Conservation (phyloP, 192 early-diverging fungal species). For the Rhizophagus sp. region DNA sequence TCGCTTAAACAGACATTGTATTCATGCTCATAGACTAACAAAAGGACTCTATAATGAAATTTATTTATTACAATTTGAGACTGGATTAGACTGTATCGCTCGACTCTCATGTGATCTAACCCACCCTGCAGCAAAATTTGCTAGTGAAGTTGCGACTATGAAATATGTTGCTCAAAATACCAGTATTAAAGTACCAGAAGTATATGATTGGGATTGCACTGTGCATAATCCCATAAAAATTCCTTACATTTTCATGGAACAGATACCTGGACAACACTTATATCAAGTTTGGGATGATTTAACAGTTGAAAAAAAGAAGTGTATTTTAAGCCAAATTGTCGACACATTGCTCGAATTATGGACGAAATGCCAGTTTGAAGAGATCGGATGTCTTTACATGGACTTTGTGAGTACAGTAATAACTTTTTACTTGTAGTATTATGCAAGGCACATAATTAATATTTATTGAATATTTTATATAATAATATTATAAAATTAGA, state of each 20-base stretch:
- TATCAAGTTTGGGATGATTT: conserved; percentile 5
- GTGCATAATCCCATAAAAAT: background rate
- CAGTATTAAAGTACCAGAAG: conserved; percentile 9
- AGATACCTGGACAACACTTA: background rate
- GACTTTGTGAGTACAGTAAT: background rate
- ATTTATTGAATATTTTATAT: too few relatives aligned
- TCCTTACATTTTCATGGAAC: conserved; percentile 17
- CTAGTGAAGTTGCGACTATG: conserved; percentile 11
- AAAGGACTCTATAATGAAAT: conserved; percentile 16
- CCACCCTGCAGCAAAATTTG: background rate
- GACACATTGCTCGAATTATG: conserved; percentile 7
- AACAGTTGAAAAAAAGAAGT: conserved; percentile 14
- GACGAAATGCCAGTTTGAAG: conserved; percentile 3
- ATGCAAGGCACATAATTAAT: too few relatives aligned
- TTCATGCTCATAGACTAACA: background rate
- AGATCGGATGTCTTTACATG: conserved; percentile 16
- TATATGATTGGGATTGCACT: conserved; percentile 12
- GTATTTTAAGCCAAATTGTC: conserved; percentile 15
- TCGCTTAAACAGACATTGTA: conserved; percentile 9
- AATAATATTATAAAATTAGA: too few relatives aligned
- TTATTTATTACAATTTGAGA: conserved; percentile 7
- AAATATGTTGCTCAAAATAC: conserved; percentile 18
- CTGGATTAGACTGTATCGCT: conserved; percentile 17
- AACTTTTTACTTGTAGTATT: too few relatives aligned
- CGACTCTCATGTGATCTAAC: conserved; percentile 1